Evolutionary conservation across 345 rosid species (phyloP).

Genomic region (Salix suchowensis): DNA sequence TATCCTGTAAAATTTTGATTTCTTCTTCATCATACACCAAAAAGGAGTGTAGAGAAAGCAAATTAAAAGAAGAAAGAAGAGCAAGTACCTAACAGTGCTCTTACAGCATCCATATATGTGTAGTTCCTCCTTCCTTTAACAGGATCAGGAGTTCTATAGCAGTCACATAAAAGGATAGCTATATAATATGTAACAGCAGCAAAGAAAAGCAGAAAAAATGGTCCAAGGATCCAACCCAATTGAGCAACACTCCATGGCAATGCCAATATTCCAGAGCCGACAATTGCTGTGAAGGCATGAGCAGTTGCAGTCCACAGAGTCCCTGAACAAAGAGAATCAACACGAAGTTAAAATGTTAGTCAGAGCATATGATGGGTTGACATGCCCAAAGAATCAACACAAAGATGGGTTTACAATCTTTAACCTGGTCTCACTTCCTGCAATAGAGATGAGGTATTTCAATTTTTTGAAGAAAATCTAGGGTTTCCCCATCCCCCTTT

Average conservation of each 20-base stretch:
- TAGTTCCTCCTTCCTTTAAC: background rate
- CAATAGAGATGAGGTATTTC: too few species aligned
- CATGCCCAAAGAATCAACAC: too few species aligned
- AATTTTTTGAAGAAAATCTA: too few species aligned
- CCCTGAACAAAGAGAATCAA: background rate
- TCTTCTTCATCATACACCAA: too few species aligned
- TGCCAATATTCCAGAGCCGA: constrained; percentile 8
- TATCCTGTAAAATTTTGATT: too few species aligned
- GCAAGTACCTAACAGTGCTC: background rate
- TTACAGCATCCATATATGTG: background rate
- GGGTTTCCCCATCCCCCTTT: too few species aligned
- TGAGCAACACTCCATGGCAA: constrained; percentile 13
- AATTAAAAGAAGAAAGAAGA: too few species aligned
- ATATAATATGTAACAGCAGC: background rate
- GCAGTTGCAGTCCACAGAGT: constrained; percentile 13
- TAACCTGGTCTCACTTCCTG: too few species aligned
- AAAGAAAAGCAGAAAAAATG: background rate
- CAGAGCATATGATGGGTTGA: too few species aligned
- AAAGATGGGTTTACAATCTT: too few species aligned
- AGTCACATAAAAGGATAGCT: background rate
- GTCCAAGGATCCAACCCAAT: constrained; percentile 10
- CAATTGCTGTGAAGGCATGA: constrained; percentile 2
- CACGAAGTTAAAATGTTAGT: too few species aligned
- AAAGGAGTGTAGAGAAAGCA: background rate
- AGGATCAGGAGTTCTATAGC: background rate